These are phyloP conservation scores for Calonectria ilicicola DNA, from an alignment of 2,329 filamentous ascomycete species.

Conservation along the genomic window DNA sequence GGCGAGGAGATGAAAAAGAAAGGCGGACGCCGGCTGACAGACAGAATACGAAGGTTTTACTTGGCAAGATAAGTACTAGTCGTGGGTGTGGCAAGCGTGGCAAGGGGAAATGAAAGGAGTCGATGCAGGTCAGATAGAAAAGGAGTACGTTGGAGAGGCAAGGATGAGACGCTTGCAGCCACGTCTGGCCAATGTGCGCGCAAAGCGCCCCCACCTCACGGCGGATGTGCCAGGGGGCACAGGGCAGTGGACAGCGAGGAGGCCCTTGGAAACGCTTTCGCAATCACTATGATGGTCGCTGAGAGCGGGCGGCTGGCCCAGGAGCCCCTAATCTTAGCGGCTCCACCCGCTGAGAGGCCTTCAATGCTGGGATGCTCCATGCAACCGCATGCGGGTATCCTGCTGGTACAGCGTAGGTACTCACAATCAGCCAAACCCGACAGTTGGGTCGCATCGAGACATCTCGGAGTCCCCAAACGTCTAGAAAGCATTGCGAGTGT, in stretches of 20 bases:
- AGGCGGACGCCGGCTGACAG: slow-evolving; percentile 10
- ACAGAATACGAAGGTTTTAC: slow-evolving; percentile 3
- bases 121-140: slow-evolving; percentile 12
- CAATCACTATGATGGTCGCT: neutral
- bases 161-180: slow-evolving; percentile 7
- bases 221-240: slow-evolving; percentile 30
- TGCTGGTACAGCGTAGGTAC: neutral
- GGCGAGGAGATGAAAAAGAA: slow-evolving; percentile 13
- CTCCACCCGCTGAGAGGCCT: slow-evolving; percentile 23
- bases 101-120: slow-evolving; percentile 28
- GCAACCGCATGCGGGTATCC: neutral
- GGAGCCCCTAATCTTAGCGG: slow-evolving; percentile 39
- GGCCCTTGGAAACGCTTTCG: neutral
- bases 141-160: slow-evolving; percentile 4
- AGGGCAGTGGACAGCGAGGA: slow-evolving; percentile 5
- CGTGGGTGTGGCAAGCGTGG: slow-evolving; percentile 28
- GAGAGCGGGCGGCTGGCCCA: neutral
- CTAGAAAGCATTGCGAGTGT: neutral
- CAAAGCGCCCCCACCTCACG: slow-evolving; percentile 15
- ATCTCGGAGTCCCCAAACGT: neutral
- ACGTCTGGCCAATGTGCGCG: slow-evolving; percentile 36
- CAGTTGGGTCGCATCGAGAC: neutral
- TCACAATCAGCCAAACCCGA: neutral
- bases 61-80: slow-evolving; percentile 9
- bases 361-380: neutral